Evolutionary conservation across 2,329 filamentous ascomycete genomes (phyloP).

Genomic region (Aspergillus sp.): DNA sequence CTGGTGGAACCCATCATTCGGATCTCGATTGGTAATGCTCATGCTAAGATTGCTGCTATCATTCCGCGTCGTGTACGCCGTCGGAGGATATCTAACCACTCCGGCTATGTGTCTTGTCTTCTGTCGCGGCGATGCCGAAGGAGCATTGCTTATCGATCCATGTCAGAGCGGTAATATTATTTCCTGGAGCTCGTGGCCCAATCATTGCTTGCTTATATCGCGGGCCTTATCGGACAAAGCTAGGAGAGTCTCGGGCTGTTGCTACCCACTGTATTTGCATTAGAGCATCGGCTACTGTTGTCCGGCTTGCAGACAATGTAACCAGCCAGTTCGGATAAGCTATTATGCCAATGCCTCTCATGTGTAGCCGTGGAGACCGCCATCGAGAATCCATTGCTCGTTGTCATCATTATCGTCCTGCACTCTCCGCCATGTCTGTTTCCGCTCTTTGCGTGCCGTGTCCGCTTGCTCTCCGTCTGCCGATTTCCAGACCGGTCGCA

Average conservation of each 20-base stretch:
- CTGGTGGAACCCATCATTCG: too few species aligned
- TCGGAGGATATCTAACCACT: background rate
- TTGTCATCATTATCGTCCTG: conserved; percentile 52
- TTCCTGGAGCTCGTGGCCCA: background rate
- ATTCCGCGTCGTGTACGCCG: background rate
- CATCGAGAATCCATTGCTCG: conserved; percentile 51
- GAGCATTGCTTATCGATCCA: background rate
- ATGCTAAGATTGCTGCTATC: too few species aligned
- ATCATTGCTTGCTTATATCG: background rate
- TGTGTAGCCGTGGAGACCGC: conserved; percentile 42
- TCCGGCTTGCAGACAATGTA: too few species aligned
- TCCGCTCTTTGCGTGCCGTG: conserved; percentile 33
- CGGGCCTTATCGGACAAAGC: background rate
- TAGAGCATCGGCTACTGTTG: too few species aligned
- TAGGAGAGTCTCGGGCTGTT: too few species aligned
- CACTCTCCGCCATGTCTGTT: conserved; percentile 49
- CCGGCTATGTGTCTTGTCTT: background rate
- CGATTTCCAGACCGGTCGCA: conserved; percentile 49
- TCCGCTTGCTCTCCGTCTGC: conserved; percentile 30
- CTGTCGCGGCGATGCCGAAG: background rate
- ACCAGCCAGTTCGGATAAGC: too few species aligned
- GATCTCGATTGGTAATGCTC: too few species aligned
- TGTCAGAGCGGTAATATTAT: background rate
- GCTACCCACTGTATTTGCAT: too few species aligned
- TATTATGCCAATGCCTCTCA: background rate